These are phyloP conservation scores for Mycena vitilis DNA, from an alignment of 768 basidiomycete genomes.

Conservation along the genomic window DNA sequence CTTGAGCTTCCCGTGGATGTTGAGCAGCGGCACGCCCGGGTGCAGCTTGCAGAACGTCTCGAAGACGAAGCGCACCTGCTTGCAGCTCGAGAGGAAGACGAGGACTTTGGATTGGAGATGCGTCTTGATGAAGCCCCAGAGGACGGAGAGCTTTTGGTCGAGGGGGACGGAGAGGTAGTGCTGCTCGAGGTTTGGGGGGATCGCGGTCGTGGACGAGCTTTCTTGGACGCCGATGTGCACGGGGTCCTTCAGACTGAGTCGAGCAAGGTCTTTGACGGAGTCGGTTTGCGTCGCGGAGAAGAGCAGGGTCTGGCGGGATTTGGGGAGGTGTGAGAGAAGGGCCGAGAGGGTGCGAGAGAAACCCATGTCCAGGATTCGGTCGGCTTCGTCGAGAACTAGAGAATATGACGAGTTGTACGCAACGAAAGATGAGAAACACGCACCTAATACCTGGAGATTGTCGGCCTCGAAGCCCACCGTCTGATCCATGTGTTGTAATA, in stretches of 20 bases:
- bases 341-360: slow-evolving; percentile 91
- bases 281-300: slow-evolving; percentile 98
- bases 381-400: slow-evolving; percentile 95
- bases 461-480: slow-evolving; percentile 94
- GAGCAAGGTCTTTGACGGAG: slow-evolving; percentile 90
- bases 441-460: slow-evolving; percentile 91
- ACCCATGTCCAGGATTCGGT: slow-evolving; percentile 96
- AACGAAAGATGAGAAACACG: slow-evolving; percentile 42
- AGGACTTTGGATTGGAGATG: slow-evolving; percentile 92
- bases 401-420: slow-evolving; percentile 14
- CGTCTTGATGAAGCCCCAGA: slow-evolving; percentile 95
- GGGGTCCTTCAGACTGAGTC: slow-evolving; percentile 88
- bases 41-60: slow-evolving; percentile 97
- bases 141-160: slow-evolving; percentile 88
- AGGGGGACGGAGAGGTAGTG: slow-evolving; percentile 87
- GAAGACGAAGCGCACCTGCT: slow-evolving; percentile 96
- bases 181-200: slow-evolving; percentile 86
- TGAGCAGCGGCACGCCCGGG: slow-evolving; percentile 92
- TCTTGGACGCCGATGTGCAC: slow-evolving; percentile 75
- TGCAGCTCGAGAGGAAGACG: slow-evolving; percentile 94
- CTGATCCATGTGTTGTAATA: slow-evolving; percentile 98
- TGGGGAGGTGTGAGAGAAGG: slow-evolving; percentile 91
- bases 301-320: slow-evolving; percentile 92
- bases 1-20: slow-evolving; percentile 97
- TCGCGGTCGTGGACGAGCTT: slow-evolving; percentile 57